Conservation (phyloP, 1,284 basidiomycete species). For the Calocybe gambosa region DNA sequence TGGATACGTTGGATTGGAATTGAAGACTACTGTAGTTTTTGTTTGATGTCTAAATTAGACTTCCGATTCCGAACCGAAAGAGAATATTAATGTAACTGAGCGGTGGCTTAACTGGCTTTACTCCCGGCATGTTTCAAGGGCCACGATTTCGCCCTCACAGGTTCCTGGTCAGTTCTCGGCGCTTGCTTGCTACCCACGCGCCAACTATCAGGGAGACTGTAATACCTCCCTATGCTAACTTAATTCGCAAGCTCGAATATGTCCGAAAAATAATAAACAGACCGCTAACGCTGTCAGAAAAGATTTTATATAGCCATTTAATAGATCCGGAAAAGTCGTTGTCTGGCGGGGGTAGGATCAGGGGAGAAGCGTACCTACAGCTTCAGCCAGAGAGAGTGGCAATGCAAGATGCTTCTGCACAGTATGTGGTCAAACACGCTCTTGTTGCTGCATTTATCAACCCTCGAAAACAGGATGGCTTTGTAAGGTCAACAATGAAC, state of each 20-base stretch:
- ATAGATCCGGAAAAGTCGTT: slow-evolving; percentile 74
- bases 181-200: slow-evolving; percentile 51
- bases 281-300: slow-evolving; percentile 91
- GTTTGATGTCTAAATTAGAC: not conserved
- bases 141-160: slow-evolving; percentile 15
- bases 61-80: not conserved
- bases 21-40: not conserved
- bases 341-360: slow-evolving; percentile 58
- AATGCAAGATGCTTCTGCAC: slow-evolving; percentile 99
- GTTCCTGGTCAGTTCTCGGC: slow-evolving; percentile 18
- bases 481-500: slow-evolving; percentile 4
- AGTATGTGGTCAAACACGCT: slow-evolving; percentile 41
- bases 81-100: too few species aligned
- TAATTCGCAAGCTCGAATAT: slow-evolving; percentile 70
- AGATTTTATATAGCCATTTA: slow-evolving; percentile 96
- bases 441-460: not conserved
- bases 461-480: slow-evolving; percentile 1
- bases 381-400: slow-evolving; percentile 91
- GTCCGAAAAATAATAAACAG: slow-evolving; percentile 70
- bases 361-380: slow-evolving; percentile 90
- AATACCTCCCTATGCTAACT: slow-evolving; percentile 81
- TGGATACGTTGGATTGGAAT: too few species aligned
- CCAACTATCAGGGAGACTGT: slow-evolving; percentile 61
- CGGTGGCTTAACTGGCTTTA: not conserved
- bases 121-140: slow-evolving; percentile 16